Conservation (phyloP, 2,329 filamentous ascomycete species). For the Fusarium hostae region DNA sequence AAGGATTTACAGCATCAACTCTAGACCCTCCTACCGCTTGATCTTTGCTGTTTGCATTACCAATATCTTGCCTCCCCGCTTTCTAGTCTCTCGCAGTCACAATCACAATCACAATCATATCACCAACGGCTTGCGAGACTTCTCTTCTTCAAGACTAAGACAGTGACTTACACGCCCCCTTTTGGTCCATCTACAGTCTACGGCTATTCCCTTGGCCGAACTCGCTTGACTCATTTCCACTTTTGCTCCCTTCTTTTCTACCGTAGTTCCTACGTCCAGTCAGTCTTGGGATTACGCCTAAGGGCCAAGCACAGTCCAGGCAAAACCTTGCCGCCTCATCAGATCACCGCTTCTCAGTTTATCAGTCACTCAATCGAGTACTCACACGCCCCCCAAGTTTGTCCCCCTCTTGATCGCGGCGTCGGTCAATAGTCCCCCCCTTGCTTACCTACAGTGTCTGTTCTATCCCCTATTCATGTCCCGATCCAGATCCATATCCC, state of each 20-base stretch:
- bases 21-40: not conserved
- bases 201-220: constrained; percentile 7
- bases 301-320: constrained; percentile 22
- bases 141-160: constrained; percentile 1
- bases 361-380: not conserved
- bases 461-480: not conserved
- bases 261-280: too few species aligned
- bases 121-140: not conserved
- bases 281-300: not conserved
- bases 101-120: not conserved
- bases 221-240: constrained; percentile 27
- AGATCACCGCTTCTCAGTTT: not conserved
- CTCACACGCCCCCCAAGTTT: constrained; percentile 3
- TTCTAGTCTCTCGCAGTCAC: not conserved
- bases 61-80: not conserved
- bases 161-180: constrained; percentile 11
- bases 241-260: not conserved
- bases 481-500: not conserved
- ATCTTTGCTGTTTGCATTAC: not conserved
- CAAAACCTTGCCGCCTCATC: constrained; percentile 35
- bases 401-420: not conserved
- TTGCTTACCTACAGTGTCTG: not conserved
- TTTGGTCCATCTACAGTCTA: not conserved
- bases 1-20: not conserved
- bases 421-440: not conserved